phyloP scores from a whole-genome alignment of 2,329 filamentous ascomycete genomes.

The Cryphonectria nitschkei region DNA sequence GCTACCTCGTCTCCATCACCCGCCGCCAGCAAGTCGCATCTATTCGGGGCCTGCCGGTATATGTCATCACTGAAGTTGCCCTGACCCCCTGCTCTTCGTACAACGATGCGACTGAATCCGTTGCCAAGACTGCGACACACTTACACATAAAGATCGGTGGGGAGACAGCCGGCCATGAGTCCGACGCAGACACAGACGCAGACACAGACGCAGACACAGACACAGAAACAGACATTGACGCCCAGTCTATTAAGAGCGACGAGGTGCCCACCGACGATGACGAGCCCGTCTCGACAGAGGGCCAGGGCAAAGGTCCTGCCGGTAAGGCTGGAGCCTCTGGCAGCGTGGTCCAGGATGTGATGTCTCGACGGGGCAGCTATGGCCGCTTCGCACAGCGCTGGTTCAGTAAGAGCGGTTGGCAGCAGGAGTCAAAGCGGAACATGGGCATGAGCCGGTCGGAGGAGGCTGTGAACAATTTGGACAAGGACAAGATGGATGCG shows the following conservation, averaged over 20 bases:
- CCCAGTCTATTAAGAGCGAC: constrained; percentile 41
- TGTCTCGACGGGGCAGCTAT: constrained; percentile 79
- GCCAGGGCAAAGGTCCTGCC: constrained; percentile 16
- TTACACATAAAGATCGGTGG: constrained; percentile 40
- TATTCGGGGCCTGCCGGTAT: constrained; percentile 79
- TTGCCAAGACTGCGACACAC: constrained; percentile 60
- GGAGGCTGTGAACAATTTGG: constrained; percentile 41
- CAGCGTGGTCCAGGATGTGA: constrained; percentile 87
- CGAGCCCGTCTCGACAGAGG: background rate
- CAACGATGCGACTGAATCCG: constrained; percentile 72
- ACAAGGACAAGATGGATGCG: constrained; percentile 43
- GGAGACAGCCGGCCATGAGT: constrained; percentile 40
- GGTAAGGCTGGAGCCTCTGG: constrained; percentile 63
- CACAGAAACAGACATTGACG: constrained; percentile 42
- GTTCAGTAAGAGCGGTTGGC: constrained; percentile 87
- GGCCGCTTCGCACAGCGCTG: constrained; percentile 88
- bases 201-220: constrained; percentile 55
- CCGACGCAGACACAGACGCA: constrained; percentile 49
- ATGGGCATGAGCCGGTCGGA: constrained; percentile 65
- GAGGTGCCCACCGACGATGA: constrained; percentile 49
- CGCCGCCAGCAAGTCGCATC: constrained; percentile 87
- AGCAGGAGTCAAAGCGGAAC: constrained; percentile 68
- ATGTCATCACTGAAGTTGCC: constrained; percentile 85
- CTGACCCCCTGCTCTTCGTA: constrained; percentile 86
- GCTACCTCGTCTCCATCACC: constrained; percentile 86